A percentile compares a stretch with the other conserved stretches of the same genome.
Evolutionary conservation across 345 rosid species (phyloP).

Genomic region (Boechera divaricarpa): DNA sequence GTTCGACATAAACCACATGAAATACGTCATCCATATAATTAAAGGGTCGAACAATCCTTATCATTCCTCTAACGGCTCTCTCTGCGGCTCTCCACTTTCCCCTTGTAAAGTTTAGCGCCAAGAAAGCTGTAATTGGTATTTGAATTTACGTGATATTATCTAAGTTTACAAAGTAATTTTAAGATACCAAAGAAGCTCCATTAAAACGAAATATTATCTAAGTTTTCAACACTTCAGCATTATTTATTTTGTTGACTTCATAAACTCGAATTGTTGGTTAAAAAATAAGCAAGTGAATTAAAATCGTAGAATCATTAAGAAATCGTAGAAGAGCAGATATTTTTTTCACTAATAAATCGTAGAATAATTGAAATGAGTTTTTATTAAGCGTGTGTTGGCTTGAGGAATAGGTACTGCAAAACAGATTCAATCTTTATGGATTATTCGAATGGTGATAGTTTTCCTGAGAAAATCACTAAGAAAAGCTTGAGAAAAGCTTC

Average conservation of each 20-base stretch:
- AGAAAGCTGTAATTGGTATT: not conserved
- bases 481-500: too few species aligned
- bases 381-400: conserved; percentile 58
- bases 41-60: too few species aligned
- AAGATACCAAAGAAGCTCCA: too few species aligned
- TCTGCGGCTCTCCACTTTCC: too few species aligned
- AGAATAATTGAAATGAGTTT: too few species aligned
- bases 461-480: too few species aligned
- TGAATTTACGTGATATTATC: not conserved
- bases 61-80: too few species aligned
- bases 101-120: not conserved
- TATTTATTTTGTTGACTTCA: not conserved
- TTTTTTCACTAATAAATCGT: not conserved
- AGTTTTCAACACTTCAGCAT: not conserved
- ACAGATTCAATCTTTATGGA: too few species aligned
- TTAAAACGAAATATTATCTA: not conserved
- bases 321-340: not conserved
- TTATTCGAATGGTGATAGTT: not conserved
- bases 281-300: not conserved
- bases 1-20: too few species aligned
- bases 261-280: not conserved
- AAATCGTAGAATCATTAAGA: not conserved
- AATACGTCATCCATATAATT: too few species aligned
- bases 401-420: conserved; percentile 35
- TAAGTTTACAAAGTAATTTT: too few species aligned